Evolutionary conservation across 441 rosid genomes (phyloP).

Genomic region (Capsella rubella): DNA sequence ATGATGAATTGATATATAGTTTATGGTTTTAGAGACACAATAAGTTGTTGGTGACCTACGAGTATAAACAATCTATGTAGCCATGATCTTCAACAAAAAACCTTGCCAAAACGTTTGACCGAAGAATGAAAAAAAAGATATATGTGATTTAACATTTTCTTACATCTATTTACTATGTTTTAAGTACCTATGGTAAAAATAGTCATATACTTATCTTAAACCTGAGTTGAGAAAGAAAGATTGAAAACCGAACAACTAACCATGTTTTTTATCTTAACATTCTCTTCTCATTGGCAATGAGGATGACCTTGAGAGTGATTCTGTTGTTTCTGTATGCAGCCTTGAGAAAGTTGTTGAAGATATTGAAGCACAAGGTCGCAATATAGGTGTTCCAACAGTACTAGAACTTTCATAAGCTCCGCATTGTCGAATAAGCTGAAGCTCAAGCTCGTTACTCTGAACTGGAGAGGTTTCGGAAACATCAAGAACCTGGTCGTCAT

Average conservation of each 20-base stretch:
- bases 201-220: background rate
- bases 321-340: constrained; percentile 46
- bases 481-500: constrained; percentile 63
- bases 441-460: constrained; percentile 53
- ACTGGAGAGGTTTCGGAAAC: constrained; percentile 45
- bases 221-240: constrained; percentile 17
- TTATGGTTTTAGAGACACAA: background rate
- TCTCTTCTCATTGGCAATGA: constrained; percentile 72
- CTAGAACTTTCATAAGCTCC: constrained; percentile 58
- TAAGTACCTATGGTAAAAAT: background rate
- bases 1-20: background rate
- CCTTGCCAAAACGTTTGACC: background rate
- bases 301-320: constrained; percentile 55
- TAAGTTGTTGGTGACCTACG: background rate
- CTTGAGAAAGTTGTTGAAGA: constrained; percentile 41
- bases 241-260: constrained; percentile 1
- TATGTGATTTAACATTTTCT: background rate
- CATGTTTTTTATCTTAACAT: constrained; percentile 20
- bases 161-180: constrained; percentile 24
- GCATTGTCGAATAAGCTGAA: constrained; percentile 48
- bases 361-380: constrained; percentile 69
- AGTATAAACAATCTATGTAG: constrained; percentile 2
- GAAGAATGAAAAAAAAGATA: background rate
- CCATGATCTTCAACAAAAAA: background rate
- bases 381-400: constrained; percentile 66